These are phyloP conservation scores for Umbelopsis sp. DNA, from an alignment of 192 early-diverging fungal species.

Conservation along the genomic window DNA sequence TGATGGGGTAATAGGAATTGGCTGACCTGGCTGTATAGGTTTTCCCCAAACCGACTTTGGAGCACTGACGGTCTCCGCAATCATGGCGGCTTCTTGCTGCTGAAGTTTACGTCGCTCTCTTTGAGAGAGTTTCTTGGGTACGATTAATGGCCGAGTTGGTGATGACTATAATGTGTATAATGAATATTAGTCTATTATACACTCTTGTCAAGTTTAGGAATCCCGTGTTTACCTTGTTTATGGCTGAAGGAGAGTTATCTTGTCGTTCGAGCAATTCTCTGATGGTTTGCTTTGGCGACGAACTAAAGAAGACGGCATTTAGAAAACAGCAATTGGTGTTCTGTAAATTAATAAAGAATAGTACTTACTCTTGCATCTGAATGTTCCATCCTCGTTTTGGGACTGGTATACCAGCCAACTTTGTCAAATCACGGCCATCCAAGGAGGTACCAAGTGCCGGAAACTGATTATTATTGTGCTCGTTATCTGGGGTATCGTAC, in stretches of 20 bases:
- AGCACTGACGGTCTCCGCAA: background rate
- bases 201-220: too few relatives aligned
- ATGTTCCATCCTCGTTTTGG: background rate
- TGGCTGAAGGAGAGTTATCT: background rate
- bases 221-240: background rate
- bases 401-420: background rate
- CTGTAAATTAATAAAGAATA: background rate
- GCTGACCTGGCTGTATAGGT: background rate
- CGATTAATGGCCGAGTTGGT: background rate
- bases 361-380: constrained; percentile 4
- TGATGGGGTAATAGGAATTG: background rate
- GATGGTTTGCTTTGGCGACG: background rate
- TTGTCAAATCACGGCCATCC: background rate
- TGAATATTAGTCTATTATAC: background rate
- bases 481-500: background rate
- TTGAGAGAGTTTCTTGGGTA: constrained; percentile 33
- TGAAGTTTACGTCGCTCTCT: constrained; percentile 28
- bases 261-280: background rate
- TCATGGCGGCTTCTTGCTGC: constrained; percentile 21
- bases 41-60: constrained; percentile 40
- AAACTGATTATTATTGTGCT: background rate
- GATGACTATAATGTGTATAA: background rate
- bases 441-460: background rate
- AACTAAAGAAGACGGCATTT: background rate
- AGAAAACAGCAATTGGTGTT: background rate